Base-by-base conservation (phyloP, 1,284 basidiomycete species). In the Mycena sp. region DNA sequence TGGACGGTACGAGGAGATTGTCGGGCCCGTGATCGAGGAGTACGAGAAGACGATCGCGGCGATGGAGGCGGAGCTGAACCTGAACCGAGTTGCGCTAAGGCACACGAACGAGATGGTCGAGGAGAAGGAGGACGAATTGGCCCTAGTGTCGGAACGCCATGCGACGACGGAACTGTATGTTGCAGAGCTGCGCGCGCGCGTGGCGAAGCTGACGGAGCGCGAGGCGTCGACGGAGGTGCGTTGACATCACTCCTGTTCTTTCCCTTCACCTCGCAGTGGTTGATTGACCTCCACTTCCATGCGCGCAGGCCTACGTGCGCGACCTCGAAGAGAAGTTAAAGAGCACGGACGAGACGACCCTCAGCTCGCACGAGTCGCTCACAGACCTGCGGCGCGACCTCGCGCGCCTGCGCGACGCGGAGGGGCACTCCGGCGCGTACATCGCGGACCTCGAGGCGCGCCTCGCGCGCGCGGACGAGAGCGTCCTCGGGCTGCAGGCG, bases 31-130 rank as follows among this genome's bases (percentile, higher is more conserved):
- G 71, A 98, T 99, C 61, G 92, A 97, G 76, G 97, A 99, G 81
- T 99, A 99, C 78, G 97, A 99, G 81, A 96, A 97, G 83, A 95
- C 96, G 1, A 96, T 99, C 68, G 89, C 91, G 48, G 91, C 95
- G 2, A 92, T 99, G 83, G 98, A 99, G 76, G 94, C 96, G 1
- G 93, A 99, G 76, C 86, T 98, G 58, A 94, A 89, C 70, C 84
- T 98, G 55, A 95, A 95, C 69, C 88, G 93, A 64, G 95, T 94
- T 1, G 95, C 96, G 17, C 80, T 98, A 70, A 83, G 92, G 49
- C 91, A 95, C 74, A 94, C 94, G 53, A 97, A 97, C 75, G 94
- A 96, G 70, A 82, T 97, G 74, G 89, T 95, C 63, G 92, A 94
- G 69, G 96, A 98, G 78, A 94, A 94, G 75, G 93, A 95, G 72